Percentiles rank a stretch among this genome's conserved stretches.
phyloP scores from a whole-genome alignment of 441 rosid genomes.

The Erysimum cheiri region DNA sequence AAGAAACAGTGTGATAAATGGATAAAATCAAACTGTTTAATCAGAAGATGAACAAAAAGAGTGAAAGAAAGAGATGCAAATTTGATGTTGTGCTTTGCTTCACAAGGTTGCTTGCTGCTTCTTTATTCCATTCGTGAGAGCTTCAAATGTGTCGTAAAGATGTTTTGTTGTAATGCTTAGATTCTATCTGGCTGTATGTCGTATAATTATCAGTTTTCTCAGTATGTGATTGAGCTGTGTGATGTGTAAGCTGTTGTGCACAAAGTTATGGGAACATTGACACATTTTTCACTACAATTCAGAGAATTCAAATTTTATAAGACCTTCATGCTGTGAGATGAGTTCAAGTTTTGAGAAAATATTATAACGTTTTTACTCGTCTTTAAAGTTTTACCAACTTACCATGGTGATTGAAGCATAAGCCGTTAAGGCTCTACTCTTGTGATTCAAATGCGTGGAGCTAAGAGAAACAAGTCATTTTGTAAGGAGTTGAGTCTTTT shows the following conservation, averaged over 20 bases:
- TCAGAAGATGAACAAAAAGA: slow-evolving; percentile 23
- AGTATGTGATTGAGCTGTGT: background rate
- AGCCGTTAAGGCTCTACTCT: no score
- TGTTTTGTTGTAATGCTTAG: slow-evolving; percentile 32
- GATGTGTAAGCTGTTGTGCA: background rate
- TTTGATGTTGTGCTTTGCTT: background rate
- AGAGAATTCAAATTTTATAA: background rate
- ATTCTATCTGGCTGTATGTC: background rate
- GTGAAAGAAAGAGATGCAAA: slow-evolving; percentile 17
- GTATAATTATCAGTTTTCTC: background rate
- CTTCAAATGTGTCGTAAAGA: background rate
- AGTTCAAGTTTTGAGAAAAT: no score
- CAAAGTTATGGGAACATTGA: background rate
- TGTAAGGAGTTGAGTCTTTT: no score
- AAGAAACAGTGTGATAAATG: background rate
- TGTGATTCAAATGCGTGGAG: no score
- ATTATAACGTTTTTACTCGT: no score
- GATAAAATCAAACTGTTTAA: background rate
- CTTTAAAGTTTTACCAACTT: no score
- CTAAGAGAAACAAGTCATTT: no score
- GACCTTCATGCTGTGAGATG: no score
- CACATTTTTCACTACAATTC: no score
- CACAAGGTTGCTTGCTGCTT: slow-evolving; percentile 27
- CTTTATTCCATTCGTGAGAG: slow-evolving; percentile 7
- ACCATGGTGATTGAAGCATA: no score